These are phyloP conservation scores for Pouteria glomerata DNA, from an alignment of 148 eudicot genomes.

Conservation along the genomic window DNA sequence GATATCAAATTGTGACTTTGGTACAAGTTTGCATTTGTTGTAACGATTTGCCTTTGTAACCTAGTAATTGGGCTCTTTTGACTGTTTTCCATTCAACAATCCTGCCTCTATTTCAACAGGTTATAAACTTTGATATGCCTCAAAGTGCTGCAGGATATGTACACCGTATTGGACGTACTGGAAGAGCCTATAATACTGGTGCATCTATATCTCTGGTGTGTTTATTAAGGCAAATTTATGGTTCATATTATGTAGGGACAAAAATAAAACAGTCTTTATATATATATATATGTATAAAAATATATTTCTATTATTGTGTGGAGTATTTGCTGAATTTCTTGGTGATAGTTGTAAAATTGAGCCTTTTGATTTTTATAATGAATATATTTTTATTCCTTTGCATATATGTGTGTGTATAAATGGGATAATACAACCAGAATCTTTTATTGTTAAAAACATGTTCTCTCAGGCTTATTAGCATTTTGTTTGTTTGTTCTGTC, in stretches of 20 bases:
- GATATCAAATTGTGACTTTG: not conserved
- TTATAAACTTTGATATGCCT: constrained; percentile 94
- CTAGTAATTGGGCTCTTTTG: not conserved
- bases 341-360: not conserved
- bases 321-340: not conserved
- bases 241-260: not conserved
- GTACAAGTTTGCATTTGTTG: not conserved
- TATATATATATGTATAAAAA: not conserved
- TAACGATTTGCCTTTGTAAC: not conserved
- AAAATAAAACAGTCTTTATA: not conserved
- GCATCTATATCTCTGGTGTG: constrained; percentile 94
- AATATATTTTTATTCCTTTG: too few species aligned
- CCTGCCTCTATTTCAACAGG: constrained; percentile 36
- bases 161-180: constrained; percentile 98
- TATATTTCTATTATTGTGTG: not conserved
- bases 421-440: too few species aligned
- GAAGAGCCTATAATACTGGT: constrained; percentile 86
- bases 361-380: too few species aligned
- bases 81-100: not conserved
- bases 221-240: not conserved
- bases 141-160: constrained; percentile 71
- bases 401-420: not conserved
- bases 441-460: too few species aligned
- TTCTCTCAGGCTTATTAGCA: not conserved
- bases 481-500: constrained; percentile 16